These are phyloP conservation scores for Guillardia theta DNA, from an alignment of 78 protist species.

Conservation along the genomic window DNA sequence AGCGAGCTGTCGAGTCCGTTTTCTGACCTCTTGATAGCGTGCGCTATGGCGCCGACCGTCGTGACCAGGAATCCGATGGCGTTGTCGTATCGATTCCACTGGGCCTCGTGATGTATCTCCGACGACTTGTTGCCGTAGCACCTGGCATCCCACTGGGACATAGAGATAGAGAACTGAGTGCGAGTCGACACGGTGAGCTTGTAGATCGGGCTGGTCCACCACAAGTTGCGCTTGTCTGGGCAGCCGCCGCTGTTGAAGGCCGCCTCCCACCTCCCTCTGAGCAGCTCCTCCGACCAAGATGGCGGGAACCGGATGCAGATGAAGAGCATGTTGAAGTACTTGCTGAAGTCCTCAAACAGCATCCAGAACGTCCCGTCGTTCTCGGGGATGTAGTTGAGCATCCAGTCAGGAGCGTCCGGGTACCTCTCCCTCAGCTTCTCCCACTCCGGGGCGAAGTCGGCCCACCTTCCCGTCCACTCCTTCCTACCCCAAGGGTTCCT, in stretches of 20 bases:
- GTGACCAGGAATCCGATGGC: background rate
- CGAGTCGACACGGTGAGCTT: background rate
- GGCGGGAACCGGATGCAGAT: background rate
- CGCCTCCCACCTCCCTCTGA: background rate
- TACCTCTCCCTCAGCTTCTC: background rate
- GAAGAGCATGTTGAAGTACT: background rate
- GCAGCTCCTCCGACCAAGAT: slow-evolving; percentile 17
- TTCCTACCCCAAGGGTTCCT: slow-evolving; percentile 7
- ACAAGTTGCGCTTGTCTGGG: background rate
- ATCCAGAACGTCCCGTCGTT: slow-evolving; percentile 22
- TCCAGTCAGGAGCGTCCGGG: background rate
- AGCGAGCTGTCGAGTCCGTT: background rate
- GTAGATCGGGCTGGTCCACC: slow-evolving; percentile 12
- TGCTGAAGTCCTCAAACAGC: slow-evolving; percentile 19
- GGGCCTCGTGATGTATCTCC: background rate
- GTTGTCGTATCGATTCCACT: background rate
- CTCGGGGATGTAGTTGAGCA: background rate
- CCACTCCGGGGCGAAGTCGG: background rate
- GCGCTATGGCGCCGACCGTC: background rate
- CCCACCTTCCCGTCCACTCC: slow-evolving; percentile 29
- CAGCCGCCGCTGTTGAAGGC: background rate
- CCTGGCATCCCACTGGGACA: background rate
- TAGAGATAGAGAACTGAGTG: background rate
- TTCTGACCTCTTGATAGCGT: too few relatives aligned
- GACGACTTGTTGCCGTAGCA: background rate